Base-by-base conservation (phyloP, 257 asterid genomes). In the Solanum habrochaites region DNA sequence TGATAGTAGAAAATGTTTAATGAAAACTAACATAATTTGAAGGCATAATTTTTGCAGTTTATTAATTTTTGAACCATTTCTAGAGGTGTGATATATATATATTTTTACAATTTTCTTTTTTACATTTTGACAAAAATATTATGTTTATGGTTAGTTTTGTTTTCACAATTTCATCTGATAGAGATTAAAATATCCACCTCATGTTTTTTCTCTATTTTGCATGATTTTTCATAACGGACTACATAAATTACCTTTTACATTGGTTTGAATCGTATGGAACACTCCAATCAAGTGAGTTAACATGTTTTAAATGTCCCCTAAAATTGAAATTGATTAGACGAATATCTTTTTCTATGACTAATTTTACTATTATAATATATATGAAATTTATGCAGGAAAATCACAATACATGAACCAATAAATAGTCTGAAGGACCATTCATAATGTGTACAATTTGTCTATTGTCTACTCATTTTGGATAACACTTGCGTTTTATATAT, bases 271-370 rank as follows among this genome's bases (percentile, higher is more conserved):
- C 23, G 2, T 3, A 16, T 69, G 6, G 1, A 14, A 3, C 0
- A 1, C 27, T 69, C 0, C 29, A 29, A 7, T 14, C 16, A 27
- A 14, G 11, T 12, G 18, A 25, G 7, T 25, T 37, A 5, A 7
- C 11, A 69, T 0, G 1, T 69, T 29, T 69, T 69, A 14, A 69
- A 3, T 29, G 0, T 29, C 2, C n/a, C n/a, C n/a, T 3, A 69
- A 69, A 14, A 3, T 69, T 29, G n/a, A 14, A 69, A 69, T 1
- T 3, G 0, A 69, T 25, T 1, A 66, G 1, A 66, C 2, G 0
- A 0, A 14, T 2, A 29, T 69, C 14, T 18, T 4, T 29, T 29
- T 69, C 15, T 15, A 69, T 31, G 0, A 0, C 6, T 29, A 69
- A 69, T 31, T 69, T 69, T 29, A 14, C 1, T 7, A 7, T 29